phyloP scores from a whole-genome alignment of 139 green algal genomes.

The Closterium sp. region DNA sequence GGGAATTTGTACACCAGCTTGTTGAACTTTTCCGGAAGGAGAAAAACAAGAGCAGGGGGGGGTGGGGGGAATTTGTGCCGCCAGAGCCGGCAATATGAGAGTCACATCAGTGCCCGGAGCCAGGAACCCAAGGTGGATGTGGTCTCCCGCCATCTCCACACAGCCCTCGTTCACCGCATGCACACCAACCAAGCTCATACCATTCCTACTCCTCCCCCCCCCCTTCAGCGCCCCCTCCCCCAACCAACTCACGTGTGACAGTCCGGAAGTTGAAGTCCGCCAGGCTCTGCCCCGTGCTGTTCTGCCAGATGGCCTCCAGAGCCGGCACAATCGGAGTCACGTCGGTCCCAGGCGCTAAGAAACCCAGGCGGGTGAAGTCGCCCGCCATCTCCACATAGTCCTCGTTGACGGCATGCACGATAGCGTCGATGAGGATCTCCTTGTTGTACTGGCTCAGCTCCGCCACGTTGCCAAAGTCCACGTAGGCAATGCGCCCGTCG shows the following conservation, averaged over 20 bases:
- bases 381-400: slow-evolving; percentile 86
- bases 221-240: not conserved
- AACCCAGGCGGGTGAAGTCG: slow-evolving; percentile 97
- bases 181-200: slow-evolving; percentile 53
- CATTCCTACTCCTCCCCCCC: too few species aligned
- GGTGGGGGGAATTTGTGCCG: slow-evolving; percentile 59
- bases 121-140: slow-evolving; percentile 95
- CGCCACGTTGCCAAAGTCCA: slow-evolving; percentile 99
- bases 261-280: slow-evolving; percentile 96
- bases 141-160: slow-evolving; percentile 78
- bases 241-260: slow-evolving; percentile 69
- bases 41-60: not conserved
- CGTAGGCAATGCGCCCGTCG: slow-evolving; percentile 98
- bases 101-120: slow-evolving; percentile 81
- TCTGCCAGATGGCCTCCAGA: slow-evolving; percentile 95
- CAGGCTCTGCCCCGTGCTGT: slow-evolving; percentile 68
- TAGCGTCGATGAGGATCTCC: slow-evolving; percentile 89
- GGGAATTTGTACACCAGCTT: slow-evolving; percentile 98
- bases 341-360: slow-evolving; percentile 86
- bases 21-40: slow-evolving; percentile 84
- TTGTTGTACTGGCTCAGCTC: slow-evolving; percentile 75
- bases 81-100: slow-evolving; percentile 87
- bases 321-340: slow-evolving; percentile 86
- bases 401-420: slow-evolving; percentile 98
- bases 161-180: slow-evolving; percentile 99